A percentile compares a stretch with the other conserved stretches of the same genome.
phyloP scores from a whole-genome alignment of 2,329 filamentous ascomycete species.

The Cordyceps cateniannulata region DNA sequence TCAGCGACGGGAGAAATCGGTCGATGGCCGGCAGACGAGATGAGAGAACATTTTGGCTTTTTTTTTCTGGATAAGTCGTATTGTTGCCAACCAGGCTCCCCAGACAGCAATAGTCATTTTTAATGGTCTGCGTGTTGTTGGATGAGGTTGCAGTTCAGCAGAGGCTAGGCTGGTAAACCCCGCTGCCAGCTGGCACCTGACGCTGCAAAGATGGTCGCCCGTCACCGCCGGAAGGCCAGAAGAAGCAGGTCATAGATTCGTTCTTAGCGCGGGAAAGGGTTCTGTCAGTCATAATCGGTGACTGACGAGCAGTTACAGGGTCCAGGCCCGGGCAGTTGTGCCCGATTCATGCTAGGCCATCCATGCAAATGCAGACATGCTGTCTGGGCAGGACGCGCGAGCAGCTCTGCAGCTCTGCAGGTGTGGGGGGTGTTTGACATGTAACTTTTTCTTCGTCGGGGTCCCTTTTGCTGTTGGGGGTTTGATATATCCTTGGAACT shows the following conservation, averaged over 20 bases:
- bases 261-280: not conserved
- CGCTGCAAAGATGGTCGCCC: not conserved
- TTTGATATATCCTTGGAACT: not conserved
- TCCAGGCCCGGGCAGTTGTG: not conserved
- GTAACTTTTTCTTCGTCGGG: not conserved
- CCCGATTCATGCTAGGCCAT: not conserved
- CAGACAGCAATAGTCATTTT: not conserved
- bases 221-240: not conserved
- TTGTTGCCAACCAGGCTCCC: not conserved
- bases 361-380: not conserved
- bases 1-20: not conserved
- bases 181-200: not conserved
- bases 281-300: too few relatives aligned
- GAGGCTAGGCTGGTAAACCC: not conserved
- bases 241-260: not conserved
- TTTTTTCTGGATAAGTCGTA: not conserved
- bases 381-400: not conserved
- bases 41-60: not conserved
- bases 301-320: not conserved
- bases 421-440: not conserved
- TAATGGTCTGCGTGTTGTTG: not conserved
- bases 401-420: not conserved
- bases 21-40: not conserved
- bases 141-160: not conserved
- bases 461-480: not conserved